Conservation (phyloP, 108 stramenopile species). For the Nannochloropsis gaditana region DNA sequence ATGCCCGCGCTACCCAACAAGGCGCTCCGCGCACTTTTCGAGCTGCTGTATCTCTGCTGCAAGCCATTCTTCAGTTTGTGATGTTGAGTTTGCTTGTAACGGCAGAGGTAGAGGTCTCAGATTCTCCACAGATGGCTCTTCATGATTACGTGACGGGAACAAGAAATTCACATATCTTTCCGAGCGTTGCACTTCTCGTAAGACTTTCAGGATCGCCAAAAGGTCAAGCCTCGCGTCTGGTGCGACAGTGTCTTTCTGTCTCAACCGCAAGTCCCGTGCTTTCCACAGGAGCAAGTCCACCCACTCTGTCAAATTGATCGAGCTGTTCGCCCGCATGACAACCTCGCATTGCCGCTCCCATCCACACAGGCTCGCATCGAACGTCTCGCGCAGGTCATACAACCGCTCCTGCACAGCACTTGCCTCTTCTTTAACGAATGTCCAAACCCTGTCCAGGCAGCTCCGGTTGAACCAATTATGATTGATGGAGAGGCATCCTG, state of each 20-base stretch:
- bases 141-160: not conserved
- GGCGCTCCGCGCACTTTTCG: not conserved
- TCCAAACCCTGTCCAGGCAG: constrained; percentile 36
- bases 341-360: constrained; percentile 51
- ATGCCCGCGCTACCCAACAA: too few relatives aligned
- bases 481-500: constrained; percentile 32
- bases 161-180: not conserved
- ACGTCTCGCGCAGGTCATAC: constrained; percentile 37
- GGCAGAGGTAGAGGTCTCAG: not conserved
- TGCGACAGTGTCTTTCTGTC: not conserved
- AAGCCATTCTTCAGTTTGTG: not conserved
- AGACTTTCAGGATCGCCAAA: not conserved
- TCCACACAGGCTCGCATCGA: constrained; percentile 23
- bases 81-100: not conserved
- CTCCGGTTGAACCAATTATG: constrained; percentile 53
- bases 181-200: not conserved
- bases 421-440: constrained; percentile 43
- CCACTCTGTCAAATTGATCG: constrained; percentile 43
- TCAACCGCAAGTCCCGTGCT: constrained; percentile 19
- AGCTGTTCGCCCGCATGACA: constrained; percentile 50
- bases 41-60: not conserved
- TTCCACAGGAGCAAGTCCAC: constrained; percentile 30
- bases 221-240: not conserved
- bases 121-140: not conserved
- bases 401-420: constrained; percentile 33